Base-by-base conservation (phyloP, 1,284 basidiomycete species). In the Baeospora myosura region DNA sequence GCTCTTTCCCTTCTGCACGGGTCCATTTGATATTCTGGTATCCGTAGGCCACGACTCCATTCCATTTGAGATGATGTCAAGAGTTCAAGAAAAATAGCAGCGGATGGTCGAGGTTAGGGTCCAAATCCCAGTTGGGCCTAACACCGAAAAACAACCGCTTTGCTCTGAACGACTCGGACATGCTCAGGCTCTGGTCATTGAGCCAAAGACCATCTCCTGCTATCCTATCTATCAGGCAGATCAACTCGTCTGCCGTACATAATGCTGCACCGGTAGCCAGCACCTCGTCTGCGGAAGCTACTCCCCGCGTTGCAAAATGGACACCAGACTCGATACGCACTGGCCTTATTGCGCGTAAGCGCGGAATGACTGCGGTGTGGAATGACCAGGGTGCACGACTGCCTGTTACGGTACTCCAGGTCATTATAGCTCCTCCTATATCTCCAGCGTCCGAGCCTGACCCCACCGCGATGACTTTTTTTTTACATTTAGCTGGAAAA, bases 321-420 rank as follows among this genome's bases (percentile, higher is more conserved):
- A 82, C 83, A 16, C 88, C 95, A 24, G 72, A 76, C 42, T 93
- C 92, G 3, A 76, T 88, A 50, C 77, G 96, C 46, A 94, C 92
- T 0, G 96, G 96, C n/a, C 72, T 98, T 47, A 86, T 99, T 58
- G 94, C 92, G 17, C 76, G 85, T 45, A 99, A 99, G 69, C 80
- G 90, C 38, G 96, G 96, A 34, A 98, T 98, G 95, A 88, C 90
- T 4, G 78, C 81, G 10, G 71, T 97, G 56, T 98, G 92, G 88
- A 88, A 95, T 58, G 78, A 88, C 56, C 82, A 89, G 47, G 96
- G 96, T 25, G 78, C 79, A 31, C 71, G 88, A 43, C 73, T 87
- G 52, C 94, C 96, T 1, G 91, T 96, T 11, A 98, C 96, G 0
- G 83, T 99, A 26, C 76, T 99, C 23, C 92, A 98, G 72, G 93